Evolutionary conservation across 805 yeast genomes (phyloP).

Genomic region (Ascoidea rubescens): DNA sequence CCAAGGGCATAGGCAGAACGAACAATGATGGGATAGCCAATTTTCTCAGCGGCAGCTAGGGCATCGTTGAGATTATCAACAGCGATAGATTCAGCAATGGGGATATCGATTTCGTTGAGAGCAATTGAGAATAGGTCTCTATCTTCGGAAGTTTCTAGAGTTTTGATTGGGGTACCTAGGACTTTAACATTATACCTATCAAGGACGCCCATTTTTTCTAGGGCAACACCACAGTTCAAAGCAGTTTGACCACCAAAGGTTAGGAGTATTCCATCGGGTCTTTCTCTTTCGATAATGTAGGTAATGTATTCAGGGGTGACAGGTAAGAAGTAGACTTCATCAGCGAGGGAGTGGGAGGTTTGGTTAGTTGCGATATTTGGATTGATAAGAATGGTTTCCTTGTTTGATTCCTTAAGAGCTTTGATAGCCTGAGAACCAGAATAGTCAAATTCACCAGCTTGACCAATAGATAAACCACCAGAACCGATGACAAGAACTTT

Average conservation of each 20-base stretch:
- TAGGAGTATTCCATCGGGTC: constrained; percentile 89
- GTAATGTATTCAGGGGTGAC: constrained; percentile 95
- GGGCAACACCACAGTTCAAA: constrained; percentile 86
- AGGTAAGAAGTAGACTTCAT: constrained; percentile 88
- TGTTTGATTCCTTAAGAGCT: constrained; percentile 84
- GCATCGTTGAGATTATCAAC: constrained; percentile 92
- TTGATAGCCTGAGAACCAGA: constrained; percentile 96
- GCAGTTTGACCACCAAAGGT: constrained; percentile 99
- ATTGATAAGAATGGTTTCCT: constrained; percentile 73
- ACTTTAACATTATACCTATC: constrained; percentile 87
- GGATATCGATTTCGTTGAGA: constrained; percentile 85
- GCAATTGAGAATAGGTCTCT: constrained; percentile 95
- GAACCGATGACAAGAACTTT: constrained; percentile 91
- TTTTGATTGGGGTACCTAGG: constrained; percentile 92
- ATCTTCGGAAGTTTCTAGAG: constrained; percentile 94
- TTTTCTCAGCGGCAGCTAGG: constrained; percentile 69
- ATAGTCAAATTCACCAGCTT: constrained; percentile 97
- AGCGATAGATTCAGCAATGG: constrained; percentile 94
- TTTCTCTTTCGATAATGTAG: constrained; percentile 88
- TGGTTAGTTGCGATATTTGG: constrained; percentile 97
- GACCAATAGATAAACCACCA: constrained; percentile 95
- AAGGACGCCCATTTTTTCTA: constrained; percentile 90
- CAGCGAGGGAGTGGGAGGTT: constrained; percentile 90
- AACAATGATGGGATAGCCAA: constrained; percentile 93
- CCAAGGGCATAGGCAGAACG: constrained; percentile 97